Evolutionary conservation across 495 filamentous ascomycete species (phyloP).

Genomic region (Pyronema domesticum): DNA sequence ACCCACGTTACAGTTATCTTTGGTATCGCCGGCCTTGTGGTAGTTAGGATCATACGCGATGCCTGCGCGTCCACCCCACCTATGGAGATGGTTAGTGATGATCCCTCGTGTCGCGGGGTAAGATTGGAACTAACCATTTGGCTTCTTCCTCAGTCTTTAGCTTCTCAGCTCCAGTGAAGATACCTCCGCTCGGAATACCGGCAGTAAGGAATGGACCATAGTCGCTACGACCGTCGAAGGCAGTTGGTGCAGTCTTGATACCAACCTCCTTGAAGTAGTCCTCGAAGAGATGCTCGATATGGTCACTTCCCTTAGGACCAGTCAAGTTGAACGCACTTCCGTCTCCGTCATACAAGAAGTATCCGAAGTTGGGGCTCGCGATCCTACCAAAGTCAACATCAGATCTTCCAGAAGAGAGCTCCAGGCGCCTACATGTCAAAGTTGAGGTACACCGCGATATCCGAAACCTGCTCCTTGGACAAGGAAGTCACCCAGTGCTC

Average conservation of each 20-base stretch:
- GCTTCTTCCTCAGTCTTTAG: constrained; percentile 44
- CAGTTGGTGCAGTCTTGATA: constrained; percentile 32
- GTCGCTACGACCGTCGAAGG: constrained; percentile 48
- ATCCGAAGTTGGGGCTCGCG: constrained; percentile 50
- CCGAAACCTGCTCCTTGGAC: constrained; percentile 31
- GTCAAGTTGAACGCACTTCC: constrained; percentile 42
- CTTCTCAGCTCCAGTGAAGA: constrained; percentile 53
- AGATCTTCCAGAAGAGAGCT: too few species aligned
- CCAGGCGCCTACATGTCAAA: constrained; percentile 54
- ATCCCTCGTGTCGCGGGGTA: neutral
- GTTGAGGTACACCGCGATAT: constrained; percentile 52
- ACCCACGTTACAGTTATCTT: constrained; percentile 40
- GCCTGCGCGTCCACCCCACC: constrained; percentile 35
- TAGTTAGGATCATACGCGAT: constrained; percentile 45
- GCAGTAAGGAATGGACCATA: constrained; percentile 49
- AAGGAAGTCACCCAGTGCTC: constrained; percentile 39
- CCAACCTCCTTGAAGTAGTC: constrained; percentile 35
- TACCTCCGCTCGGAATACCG: constrained; percentile 45
- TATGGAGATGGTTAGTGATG: neutral
- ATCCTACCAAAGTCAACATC: constrained; percentile 27
- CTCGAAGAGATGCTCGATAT: constrained; percentile 46
- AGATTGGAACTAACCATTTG: neutral
- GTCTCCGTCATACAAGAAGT: constrained; percentile 55
- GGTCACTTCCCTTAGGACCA: constrained; percentile 45
- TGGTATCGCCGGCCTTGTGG: constrained; percentile 39